phyloP scores from a whole-genome alignment of 805 yeast genomes.

The Lipomyces orientalis region DNA sequence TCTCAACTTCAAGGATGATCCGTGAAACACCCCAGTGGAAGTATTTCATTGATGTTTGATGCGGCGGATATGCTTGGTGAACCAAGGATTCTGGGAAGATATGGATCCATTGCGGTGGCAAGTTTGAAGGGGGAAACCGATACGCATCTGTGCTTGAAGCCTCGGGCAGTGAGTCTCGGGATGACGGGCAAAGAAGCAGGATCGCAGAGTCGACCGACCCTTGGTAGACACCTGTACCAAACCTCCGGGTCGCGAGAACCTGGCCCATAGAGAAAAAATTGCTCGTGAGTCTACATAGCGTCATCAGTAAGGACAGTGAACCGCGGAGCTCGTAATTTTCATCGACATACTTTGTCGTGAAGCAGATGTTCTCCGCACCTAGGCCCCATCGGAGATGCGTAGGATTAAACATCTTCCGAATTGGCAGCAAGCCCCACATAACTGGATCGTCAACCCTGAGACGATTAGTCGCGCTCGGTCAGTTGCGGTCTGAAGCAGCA shows the following conservation, averaged over 20 bases:
- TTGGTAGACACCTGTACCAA: conserved; percentile 94
- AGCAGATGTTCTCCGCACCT: conserved; percentile 92
- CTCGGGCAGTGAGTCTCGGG: conserved; percentile 3
- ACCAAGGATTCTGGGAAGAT: conserved; percentile 96
- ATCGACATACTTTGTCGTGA: conserved; percentile 55
- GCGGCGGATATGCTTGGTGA: conserved; percentile 77
- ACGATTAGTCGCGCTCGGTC: neutral
- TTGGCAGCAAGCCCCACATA: conserved; percentile 84
- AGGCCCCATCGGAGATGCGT: conserved; percentile 88
- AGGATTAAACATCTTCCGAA: conserved; percentile 64
- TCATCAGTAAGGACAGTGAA: neutral
- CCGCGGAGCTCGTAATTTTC: neutral
- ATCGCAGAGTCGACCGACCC: conserved; percentile 87
- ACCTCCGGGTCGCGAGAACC: conserved; percentile 82
- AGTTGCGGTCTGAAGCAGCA: neutral
- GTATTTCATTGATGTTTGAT: conserved; percentile 85
- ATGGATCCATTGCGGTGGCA: conserved; percentile 73
- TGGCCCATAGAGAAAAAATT: conserved; percentile 84
- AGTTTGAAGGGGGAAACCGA: conserved; percentile 3
- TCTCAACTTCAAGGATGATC: conserved; percentile 77
- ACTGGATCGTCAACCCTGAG: conserved; percentile 84
- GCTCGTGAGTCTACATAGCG: conserved; percentile 36
- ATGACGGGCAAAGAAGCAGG: conserved; percentile 59
- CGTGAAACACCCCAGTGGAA: conserved; percentile 96
- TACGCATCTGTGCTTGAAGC: neutral